A percentile compares a stretch with the other conserved stretches of the same genome.
Conservation (phyloP, 164 flowering plant genomes). For the Magnolia changhungtana region DNA sequence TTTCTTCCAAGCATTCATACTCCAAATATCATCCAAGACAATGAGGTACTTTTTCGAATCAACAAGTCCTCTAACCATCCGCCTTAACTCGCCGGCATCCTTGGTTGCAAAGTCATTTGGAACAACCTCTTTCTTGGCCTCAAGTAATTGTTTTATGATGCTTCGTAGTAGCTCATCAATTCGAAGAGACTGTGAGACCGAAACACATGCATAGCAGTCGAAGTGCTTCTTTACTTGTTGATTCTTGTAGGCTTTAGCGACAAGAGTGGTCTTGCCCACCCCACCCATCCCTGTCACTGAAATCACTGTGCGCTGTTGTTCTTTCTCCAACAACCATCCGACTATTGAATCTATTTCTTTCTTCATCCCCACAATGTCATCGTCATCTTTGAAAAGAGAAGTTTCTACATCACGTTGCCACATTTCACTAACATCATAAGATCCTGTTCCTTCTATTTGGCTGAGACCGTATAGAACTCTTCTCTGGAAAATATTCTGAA, state of each 20-base stretch:
- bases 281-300: constrained; percentile 61
- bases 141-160: too few relatives aligned
- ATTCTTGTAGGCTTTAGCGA: constrained; percentile 24
- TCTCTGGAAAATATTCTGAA: too few relatives aligned
- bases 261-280: constrained; percentile 51
- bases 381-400: constrained; percentile 22
- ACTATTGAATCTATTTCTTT: constrained; percentile 18
- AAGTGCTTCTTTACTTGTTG: constrained; percentile 18
- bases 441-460: too few relatives aligned
- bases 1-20: too few relatives aligned
- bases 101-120: too few relatives aligned
- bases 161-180: too few relatives aligned
- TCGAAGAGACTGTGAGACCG: constrained; percentile 21
- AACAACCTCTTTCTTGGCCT: too few relatives aligned
- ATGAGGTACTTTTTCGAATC: constrained; percentile 19
- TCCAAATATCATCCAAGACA: constrained; percentile 46
- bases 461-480: too few relatives aligned
- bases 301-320: constrained; percentile 23
- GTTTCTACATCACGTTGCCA: neutral
- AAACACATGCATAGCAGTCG: constrained; percentile 34
- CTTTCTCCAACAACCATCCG: constrained; percentile 30
- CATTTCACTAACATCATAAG: neutral
- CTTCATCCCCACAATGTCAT: constrained; percentile 35
- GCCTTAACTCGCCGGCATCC: too few relatives aligned
- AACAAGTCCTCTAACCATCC: too few relatives aligned